phyloP scores from a whole-genome alignment of 495 filamentous ascomycete species.

The Cudoniella acicularis region DNA sequence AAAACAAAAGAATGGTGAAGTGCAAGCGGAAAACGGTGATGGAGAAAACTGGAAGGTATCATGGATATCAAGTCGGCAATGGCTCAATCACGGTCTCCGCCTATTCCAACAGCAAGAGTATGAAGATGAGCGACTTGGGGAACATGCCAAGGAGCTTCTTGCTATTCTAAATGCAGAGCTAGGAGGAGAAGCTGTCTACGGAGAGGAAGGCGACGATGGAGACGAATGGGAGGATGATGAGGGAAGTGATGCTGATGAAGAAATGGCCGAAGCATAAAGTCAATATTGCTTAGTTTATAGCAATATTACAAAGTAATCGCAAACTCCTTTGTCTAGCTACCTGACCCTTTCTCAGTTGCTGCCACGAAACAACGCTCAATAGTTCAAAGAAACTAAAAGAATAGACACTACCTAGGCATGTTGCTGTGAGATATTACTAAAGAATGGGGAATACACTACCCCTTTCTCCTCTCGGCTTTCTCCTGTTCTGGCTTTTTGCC shows the following conservation, averaged over 20 bases:
- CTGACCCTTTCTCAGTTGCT: too few relatives aligned
- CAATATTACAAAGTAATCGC: not conserved
- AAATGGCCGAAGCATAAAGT: conserved; percentile 37
- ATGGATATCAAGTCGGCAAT: conserved; percentile 56
- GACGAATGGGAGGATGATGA: conserved; percentile 39
- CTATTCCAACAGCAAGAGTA: conserved; percentile 61
- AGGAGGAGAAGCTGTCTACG: conserved; percentile 44
- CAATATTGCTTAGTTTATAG: too few relatives aligned
- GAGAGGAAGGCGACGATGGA: conserved; percentile 40
- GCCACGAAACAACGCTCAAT: too few relatives aligned
- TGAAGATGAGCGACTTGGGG: conserved; percentile 65
- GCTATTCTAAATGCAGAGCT: conserved; percentile 50
- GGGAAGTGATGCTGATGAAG: conserved; percentile 49
- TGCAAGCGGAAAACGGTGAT: conserved; percentile 32
- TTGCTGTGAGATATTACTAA: too few relatives aligned
- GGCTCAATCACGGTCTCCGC: conserved; percentile 57
- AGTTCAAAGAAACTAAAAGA: too few relatives aligned
- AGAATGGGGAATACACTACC: too few relatives aligned
- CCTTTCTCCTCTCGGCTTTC: too few relatives aligned
- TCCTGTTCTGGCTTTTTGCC: too few relatives aligned
- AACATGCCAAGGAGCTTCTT: conserved; percentile 62
- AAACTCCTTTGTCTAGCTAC: too few relatives aligned
- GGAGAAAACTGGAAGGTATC: conserved; percentile 33
- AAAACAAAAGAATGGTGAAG: conserved; percentile 44
- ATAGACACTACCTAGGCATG: too few relatives aligned